Evolutionary conservation across 345 rosid species (phyloP), one percentile per base, ranked within the genome.

Genomic region (Euphorbia peplus): DNA sequence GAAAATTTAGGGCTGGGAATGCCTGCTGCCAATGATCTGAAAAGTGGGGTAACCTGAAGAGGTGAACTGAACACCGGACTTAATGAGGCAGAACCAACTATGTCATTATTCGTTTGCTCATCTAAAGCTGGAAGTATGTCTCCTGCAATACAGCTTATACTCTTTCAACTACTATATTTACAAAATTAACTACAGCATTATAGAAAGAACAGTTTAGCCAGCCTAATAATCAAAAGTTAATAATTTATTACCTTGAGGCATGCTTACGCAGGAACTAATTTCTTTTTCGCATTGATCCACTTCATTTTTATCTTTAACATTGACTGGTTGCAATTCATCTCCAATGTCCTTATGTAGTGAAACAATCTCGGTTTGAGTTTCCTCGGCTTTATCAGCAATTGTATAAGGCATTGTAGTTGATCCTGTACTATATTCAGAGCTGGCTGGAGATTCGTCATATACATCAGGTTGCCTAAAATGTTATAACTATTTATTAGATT

Each of bases 1-100:
- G 98, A 91, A 81, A 95, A 95, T 64, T 86, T 90, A 73, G 98
- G 99, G 69, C 95, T 95, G 74, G 98, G 98, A 78, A 95, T 88
- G 66, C 92, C 92, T 57, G 98, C 99, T 72, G 98, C 97, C 78
- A 95, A 72, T 73, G 99, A 87, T 83, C 96, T 90, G 96, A 95
- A 95, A 72, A 91, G 72, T 24, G 99, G 97, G 47, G 96, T 95
- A 57, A 90, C 92, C 63, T 87, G 96, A 72, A 85, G 74, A 46
- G 99, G 98, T 13, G 98, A 95, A 72, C 85, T 80, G 66, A 87
- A 91, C 69, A 83, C 98, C 74, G 70, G 68, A 4, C 75, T 77
- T 73, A 83, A 72, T 21, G 86, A 59, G 71, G 75, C 78, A 59
- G 89, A 76, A 69, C 82, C 88, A 83, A 71, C 75, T 37, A 73